phyloP scores from a whole-genome alignment of 2,329 filamentous ascomycete genomes.

The Fusarium pseudocircinatum region DNA sequence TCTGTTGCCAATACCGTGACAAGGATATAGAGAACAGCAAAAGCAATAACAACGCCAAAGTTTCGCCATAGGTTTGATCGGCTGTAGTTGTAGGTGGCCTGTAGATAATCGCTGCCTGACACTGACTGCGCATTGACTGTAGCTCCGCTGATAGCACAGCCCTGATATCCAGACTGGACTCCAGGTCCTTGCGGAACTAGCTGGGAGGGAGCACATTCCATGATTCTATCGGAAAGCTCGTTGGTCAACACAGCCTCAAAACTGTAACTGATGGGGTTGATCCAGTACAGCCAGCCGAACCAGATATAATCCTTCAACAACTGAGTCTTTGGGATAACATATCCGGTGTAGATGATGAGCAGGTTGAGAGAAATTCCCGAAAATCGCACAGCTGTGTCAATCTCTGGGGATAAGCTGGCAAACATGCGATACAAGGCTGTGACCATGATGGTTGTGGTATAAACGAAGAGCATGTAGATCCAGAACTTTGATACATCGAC shows the following conservation, averaged over 20 bases:
- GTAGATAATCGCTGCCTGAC: conserved; percentile 65
- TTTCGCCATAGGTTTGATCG: conserved; percentile 37
- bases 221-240: conserved; percentile 63
- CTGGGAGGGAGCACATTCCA: conserved; percentile 57
- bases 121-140: conserved; percentile 44
- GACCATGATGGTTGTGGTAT: conserved; percentile 64
- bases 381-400: conserved; percentile 70
- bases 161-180: conserved; percentile 55
- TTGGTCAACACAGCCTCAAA: conserved; percentile 70
- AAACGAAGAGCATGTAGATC: conserved; percentile 71
- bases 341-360: conserved; percentile 73
- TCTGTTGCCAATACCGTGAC: conserved; percentile 35
- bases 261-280: conserved; percentile 72
- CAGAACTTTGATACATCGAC: conserved; percentile 72
- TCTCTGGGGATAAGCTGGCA: conserved; percentile 64
- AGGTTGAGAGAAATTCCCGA: conserved; percentile 66
- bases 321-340: conserved; percentile 65
- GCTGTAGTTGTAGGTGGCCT: conserved; percentile 57
- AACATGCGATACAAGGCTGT: conserved; percentile 63
- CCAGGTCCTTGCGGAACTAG: conserved; percentile 58
- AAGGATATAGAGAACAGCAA: conserved; percentile 28
- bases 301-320: conserved; percentile 70
- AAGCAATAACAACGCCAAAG: conserved; percentile 36
- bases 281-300: conserved; percentile 73
- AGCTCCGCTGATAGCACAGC: conserved; percentile 66